A percentile compares a stretch with the other conserved stretches of the same genome.
These are phyloP conservation scores for Rubus idaeus DNA, from an alignment of 306 rosid genomes.

Conservation along the genomic window DNA sequence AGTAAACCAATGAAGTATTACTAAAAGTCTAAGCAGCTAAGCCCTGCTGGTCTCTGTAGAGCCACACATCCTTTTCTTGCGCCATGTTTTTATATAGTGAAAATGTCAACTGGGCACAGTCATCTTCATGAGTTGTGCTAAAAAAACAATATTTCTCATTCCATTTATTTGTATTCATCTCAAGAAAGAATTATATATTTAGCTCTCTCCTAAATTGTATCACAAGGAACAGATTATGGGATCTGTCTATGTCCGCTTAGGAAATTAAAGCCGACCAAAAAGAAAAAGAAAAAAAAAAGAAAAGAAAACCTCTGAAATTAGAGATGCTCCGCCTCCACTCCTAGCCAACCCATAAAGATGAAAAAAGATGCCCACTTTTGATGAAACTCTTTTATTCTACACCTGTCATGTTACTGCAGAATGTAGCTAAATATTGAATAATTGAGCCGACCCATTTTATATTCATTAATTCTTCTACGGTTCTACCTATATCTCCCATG, in stretches of 20 bases:
- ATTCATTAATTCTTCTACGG: not conserved
- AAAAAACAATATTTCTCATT: not conserved
- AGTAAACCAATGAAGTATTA: not conserved
- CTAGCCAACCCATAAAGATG: conserved; percentile 15
- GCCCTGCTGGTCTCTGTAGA: not conserved
- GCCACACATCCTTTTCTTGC: conserved; percentile 16
- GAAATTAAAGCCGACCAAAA: not conserved
- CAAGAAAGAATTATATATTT: too few species aligned
- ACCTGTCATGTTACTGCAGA: conserved; percentile 1
- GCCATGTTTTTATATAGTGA: not conserved
- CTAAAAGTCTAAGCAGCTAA: not conserved
- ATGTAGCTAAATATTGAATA: conserved; percentile 1
- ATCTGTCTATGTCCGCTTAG: not conserved
- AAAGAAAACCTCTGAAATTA: not conserved
- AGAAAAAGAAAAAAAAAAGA: not conserved
- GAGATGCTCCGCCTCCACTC: not conserved
- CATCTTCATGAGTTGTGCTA: conserved; percentile 22
- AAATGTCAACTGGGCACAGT: conserved; percentile 23
- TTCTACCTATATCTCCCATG: conserved; percentile 2
- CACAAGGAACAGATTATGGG: not conserved
- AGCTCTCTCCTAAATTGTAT: not conserved
- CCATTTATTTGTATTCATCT: not conserved
- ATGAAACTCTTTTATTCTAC: not conserved
- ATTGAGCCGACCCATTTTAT: not conserved
- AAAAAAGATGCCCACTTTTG: conserved; percentile 1